Base-by-base conservation (phyloP, 2,329 filamentous ascomycete genomes). In the Pyrenochaeta sp. region DNA sequence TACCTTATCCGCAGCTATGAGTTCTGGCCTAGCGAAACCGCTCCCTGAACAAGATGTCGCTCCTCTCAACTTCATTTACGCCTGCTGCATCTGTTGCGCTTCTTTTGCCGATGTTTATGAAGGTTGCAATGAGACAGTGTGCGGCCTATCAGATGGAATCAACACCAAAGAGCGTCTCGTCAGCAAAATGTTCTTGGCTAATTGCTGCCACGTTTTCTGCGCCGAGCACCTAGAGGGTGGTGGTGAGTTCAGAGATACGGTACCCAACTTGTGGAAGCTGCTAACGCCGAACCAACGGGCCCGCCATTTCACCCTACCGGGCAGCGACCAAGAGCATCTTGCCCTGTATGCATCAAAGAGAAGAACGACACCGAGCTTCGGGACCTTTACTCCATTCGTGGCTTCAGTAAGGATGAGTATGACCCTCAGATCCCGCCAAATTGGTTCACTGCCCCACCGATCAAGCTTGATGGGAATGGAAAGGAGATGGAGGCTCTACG, bases 201-300 rank as follows among this genome's bases (percentile, higher is more conserved):
- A 72, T 40, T 84, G 82, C 64, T 77, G 76, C 35, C 81, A 84
- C 66, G 72, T 83, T 20, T 75, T 77, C 29, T 84, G 82, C 57
- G 72, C 68, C 47, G 77, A 76, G 54, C 81, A 83, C 63, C 62
- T 84, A 2, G 75, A 79, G 42, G 78, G 76, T 32, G 80, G 80
- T 44, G 81, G 81, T 82, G 56, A 64, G 76, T 67, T 20, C 29
- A 10, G 23, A 7, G 21, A 31, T 15, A 1, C 12, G 10, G 15
- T 10, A 45, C 12, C 2, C n/a, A 4, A 31, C 2, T 35, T 6
- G 7, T 41, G 17, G n/a, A n/a, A 43, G 33, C 44, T 48, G 51
- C 51, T 51, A 10, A 45, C 18, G 14, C 12, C 10, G 7, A 2
- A n/a, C 17, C 30, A 4, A 42, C 33, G 83, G 81, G 75, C 12